Conservation (phyloP, 345 rosid genomes). For the Ceriops zippeliana region DNA sequence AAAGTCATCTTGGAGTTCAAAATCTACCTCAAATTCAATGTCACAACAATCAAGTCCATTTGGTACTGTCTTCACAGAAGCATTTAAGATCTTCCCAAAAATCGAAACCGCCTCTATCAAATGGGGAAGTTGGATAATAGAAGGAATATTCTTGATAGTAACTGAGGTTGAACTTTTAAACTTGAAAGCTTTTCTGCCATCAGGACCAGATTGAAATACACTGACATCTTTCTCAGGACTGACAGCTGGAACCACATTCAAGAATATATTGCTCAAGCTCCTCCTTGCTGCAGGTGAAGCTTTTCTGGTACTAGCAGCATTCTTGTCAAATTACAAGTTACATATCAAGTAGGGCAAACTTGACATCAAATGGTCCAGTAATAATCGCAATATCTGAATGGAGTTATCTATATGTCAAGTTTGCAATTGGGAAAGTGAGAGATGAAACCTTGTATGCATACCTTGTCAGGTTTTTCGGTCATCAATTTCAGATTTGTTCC, state of each 20-base stretch:
- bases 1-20: not conserved
- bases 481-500: slow-evolving; percentile 12
- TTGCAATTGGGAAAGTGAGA: no score
- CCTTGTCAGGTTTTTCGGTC: slow-evolving; percentile 23
- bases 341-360: slow-evolving; percentile 7
- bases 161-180: slow-evolving; percentile 16
- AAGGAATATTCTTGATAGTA: slow-evolving; percentile 23
- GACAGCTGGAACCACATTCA: not conserved
- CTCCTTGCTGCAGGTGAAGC: slow-evolving; percentile 1
- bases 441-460: not conserved
- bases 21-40: slow-evolving; percentile 27
- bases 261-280: not conserved
- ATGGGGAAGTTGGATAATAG: slow-evolving; percentile 9
- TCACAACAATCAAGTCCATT: slow-evolving; percentile 27
- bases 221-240: slow-evolving; percentile 10
- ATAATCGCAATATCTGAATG: not conserved
- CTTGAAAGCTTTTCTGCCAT: not conserved
- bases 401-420: no score
- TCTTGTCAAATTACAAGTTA: slow-evolving; percentile 4
- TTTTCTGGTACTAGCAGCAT: slow-evolving; percentile 7
- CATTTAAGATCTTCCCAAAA: slow-evolving; percentile 20
- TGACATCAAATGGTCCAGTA: slow-evolving; percentile 4
- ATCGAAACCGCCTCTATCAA: slow-evolving; percentile 14
- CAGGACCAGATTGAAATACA: not conserved
- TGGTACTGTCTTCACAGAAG: slow-evolving; percentile 15